These are phyloP conservation scores for Ajuga chamaepitys DNA, from an alignment of 257 asterid genomes.

Conservation along the genomic window DNA sequence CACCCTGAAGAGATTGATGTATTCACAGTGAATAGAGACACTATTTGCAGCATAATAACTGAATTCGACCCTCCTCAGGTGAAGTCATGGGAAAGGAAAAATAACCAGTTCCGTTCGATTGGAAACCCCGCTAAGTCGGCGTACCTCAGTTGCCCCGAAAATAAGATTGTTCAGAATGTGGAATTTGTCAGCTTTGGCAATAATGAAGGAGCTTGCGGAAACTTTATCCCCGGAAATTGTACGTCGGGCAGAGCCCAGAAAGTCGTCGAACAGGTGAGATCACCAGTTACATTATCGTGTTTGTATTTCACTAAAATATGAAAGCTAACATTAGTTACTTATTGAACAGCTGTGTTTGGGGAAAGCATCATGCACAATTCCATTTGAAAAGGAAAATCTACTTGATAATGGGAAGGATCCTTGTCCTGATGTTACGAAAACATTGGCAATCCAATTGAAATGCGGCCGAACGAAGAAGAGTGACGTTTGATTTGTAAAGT, in stretches of 20 bases:
- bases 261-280: slow-evolving; percentile 37
- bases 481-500: slow-evolving; percentile 6
- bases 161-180: slow-evolving; percentile 36
- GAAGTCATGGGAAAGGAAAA: slow-evolving; percentile 39
- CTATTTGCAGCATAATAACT: slow-evolving; percentile 56
- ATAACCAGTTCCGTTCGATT: slow-evolving; percentile 24
- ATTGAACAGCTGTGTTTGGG: slow-evolving; percentile 56
- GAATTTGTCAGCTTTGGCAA: slow-evolving; percentile 67
- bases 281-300: too few species aligned
- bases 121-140: slow-evolving; percentile 39
- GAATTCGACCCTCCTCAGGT: slow-evolving; percentile 54
- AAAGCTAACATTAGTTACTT: too few species aligned
- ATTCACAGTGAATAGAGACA: slow-evolving; percentile 61
- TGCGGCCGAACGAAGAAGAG: slow-evolving; percentile 29
- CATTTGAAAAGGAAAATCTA: slow-evolving; percentile 39
- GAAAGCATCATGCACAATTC: slow-evolving; percentile 51
- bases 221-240: slow-evolving; percentile 43
- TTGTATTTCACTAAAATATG: too few species aligned
- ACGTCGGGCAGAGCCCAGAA: slow-evolving; percentile 25
- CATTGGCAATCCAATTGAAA: slow-evolving; percentile 58
- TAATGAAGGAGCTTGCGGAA: slow-evolving; percentile 66
- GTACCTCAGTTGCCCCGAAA: slow-evolving; percentile 45
- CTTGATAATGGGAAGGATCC: slow-evolving; percentile 30
- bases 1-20: slow-evolving; percentile 41
- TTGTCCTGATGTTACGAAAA: slow-evolving; percentile 48